Evolutionary conservation across 345 rosid genomes (phyloP).

Genomic region (Jatropha curcas): DNA sequence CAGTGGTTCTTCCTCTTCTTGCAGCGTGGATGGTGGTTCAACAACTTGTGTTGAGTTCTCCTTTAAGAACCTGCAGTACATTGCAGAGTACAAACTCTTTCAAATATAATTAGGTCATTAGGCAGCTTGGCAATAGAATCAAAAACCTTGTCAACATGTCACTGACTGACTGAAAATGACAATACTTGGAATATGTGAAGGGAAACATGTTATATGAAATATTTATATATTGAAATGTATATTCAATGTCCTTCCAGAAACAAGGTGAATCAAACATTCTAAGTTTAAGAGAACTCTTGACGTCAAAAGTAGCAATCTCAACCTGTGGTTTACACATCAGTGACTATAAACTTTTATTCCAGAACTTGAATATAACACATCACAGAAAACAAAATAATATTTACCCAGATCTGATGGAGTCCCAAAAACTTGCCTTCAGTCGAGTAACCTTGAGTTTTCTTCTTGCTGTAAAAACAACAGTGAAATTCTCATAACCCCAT

Average conservation of each 20-base stretch:
- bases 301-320: not conserved
- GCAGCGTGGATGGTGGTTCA: conserved; percentile 56
- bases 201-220: not conserved
- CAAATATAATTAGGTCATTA: no score
- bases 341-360: not conserved
- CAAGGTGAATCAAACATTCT: not conserved
- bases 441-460: conserved; percentile 53
- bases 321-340: not conserved
- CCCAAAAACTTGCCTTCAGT: conserved; percentile 75
- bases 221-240: not conserved
- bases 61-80: conserved; percentile 54
- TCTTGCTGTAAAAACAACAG: conserved; percentile 44
- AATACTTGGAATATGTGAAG: not conserved
- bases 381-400: not conserved
- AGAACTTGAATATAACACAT: not conserved
- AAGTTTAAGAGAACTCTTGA: not conserved
- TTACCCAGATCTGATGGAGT: conserved; percentile 79
- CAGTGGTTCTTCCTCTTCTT: conserved; percentile 63
- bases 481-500: not conserved
- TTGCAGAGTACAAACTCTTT: conserved; percentile 5
- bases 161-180: not conserved
- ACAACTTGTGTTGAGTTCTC: conserved; percentile 59
- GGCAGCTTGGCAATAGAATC: not conserved
- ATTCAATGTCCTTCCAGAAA: not conserved
- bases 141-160: not conserved